phyloP scores from a whole-genome alignment of 495 filamentous ascomycete species.

The Aspergillus steynii region DNA sequence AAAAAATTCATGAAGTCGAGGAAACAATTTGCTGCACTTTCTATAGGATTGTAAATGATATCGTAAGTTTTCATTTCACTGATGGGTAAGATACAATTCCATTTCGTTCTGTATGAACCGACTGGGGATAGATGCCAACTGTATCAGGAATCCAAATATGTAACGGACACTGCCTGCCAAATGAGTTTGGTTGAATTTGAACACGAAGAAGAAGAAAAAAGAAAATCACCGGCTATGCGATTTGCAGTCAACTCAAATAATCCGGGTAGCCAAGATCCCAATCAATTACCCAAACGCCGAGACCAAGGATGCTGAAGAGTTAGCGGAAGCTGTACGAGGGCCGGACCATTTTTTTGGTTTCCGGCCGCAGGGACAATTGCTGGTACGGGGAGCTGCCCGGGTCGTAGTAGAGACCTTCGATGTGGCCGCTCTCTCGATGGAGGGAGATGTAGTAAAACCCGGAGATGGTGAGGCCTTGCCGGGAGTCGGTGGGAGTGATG shows the following conservation, averaged over 20 bases:
- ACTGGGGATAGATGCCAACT: neutral
- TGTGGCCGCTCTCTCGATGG: conserved; percentile 56
- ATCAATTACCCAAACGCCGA: conserved; percentile 3
- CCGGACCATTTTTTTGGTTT: conserved; percentile 41
- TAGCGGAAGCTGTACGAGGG: conserved; percentile 46
- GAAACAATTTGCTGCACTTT: neutral
- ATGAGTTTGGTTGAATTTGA: neutral
- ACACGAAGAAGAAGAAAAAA: neutral
- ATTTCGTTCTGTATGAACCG: neutral
- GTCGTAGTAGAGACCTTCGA: conserved; percentile 75
- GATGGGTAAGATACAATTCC: too few species aligned
- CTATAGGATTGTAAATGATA: neutral
- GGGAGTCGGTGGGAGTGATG: conserved; percentile 59
- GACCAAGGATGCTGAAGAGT: neutral
- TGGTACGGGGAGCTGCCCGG: conserved; percentile 72
- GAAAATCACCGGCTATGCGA: conserved; percentile 22
- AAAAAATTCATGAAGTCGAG: neutral
- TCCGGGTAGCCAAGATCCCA: neutral
- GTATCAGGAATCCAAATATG: neutral
- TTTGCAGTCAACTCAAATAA: neutral
- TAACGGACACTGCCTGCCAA: neutral
- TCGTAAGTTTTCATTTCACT: neutral
- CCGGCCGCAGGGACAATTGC: conserved; percentile 59
- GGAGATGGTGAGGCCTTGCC: conserved; percentile 66
- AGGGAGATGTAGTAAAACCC: conserved; percentile 77